Conservation (phyloP, 345 rosid genomes). For the Linum tenue region DNA sequence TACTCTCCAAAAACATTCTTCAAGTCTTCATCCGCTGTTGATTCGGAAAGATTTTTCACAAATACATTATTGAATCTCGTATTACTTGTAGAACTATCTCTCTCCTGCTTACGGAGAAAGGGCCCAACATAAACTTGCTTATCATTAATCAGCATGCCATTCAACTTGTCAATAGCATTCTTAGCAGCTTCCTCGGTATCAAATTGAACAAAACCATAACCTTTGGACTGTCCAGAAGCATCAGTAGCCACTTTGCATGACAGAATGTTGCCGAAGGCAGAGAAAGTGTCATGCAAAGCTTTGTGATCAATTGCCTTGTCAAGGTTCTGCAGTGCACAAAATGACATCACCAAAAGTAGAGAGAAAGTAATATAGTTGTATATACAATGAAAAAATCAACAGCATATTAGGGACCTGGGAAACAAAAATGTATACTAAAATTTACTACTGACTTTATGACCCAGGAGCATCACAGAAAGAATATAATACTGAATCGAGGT, state of each 20-base stretch:
- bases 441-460: no score
- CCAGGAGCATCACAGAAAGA: neutral
- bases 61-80: slow-evolving; percentile 16
- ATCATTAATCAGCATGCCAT: slow-evolving; percentile 24
- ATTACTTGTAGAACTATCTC: slow-evolving; percentile 6
- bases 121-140: slow-evolving; percentile 25
- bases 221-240: slow-evolving; percentile 19
- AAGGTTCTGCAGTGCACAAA: slow-evolving; percentile 13
- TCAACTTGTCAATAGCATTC: slow-evolving; percentile 19
- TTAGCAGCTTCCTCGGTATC: slow-evolving; percentile 19
- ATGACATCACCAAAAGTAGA: neutral
- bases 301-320: slow-evolving; percentile 22
- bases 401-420: no score
- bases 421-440: no score
- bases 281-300: slow-evolving; percentile 18
- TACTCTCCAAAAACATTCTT: slow-evolving; percentile 15
- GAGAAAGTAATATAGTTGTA: neutral
- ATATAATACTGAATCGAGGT: neutral
- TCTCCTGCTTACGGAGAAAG: slow-evolving; percentile 22
- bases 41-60: slow-evolving; percentile 18
- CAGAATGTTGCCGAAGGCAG: slow-evolving; percentile 19
- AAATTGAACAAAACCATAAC: slow-evolving; percentile 23
- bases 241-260: slow-evolving; percentile 24
- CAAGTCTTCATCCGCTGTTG: slow-evolving; percentile 18
- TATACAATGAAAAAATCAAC: no score